Evolutionary conservation across 2,329 filamentous ascomycete species (phyloP).

Genomic region (Aspergillus sp.): DNA sequence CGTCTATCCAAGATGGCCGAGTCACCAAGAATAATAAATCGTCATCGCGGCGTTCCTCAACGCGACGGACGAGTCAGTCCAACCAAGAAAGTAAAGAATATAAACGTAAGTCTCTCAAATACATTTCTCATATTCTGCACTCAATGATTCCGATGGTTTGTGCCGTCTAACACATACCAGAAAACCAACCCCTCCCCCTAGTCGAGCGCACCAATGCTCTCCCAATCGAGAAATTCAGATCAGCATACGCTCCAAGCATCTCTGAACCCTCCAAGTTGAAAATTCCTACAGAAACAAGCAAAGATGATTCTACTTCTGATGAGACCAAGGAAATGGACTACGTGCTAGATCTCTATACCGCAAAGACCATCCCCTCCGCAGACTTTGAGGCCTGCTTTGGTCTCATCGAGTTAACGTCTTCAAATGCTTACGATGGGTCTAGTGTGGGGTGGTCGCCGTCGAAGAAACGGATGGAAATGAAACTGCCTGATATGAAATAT

Average conservation of each 20-base stretch:
- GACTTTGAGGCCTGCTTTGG: constrained; percentile 47
- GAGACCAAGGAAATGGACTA: constrained; percentile 1
- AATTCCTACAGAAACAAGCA: not conserved
- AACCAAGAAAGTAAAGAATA: not conserved
- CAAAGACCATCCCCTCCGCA: constrained; percentile 28
- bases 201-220: constrained; percentile 40
- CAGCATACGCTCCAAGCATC: constrained; percentile 22
- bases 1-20: constrained; percentile 16
- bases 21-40: constrained; percentile 18
- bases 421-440: constrained; percentile 46
- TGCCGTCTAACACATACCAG: constrained; percentile 1
- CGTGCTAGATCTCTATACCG: constrained; percentile 26
- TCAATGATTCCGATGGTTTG: not conserved
- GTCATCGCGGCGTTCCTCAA: not conserved
- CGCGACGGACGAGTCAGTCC: not conserved
- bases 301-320: not conserved
- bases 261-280: not conserved
- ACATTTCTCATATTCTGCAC: too few species aligned
- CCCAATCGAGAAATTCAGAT: constrained; percentile 32
- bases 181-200: constrained; percentile 19
- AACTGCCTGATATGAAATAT: constrained; percentile 52
- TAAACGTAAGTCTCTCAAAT: not conserved
- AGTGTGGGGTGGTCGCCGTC: constrained; percentile 48
- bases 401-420: constrained; percentile 50
- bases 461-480: constrained; percentile 54